Conservation (phyloP, 1,139 yeast genomes). For the Candida buenavistaensis region DNA sequence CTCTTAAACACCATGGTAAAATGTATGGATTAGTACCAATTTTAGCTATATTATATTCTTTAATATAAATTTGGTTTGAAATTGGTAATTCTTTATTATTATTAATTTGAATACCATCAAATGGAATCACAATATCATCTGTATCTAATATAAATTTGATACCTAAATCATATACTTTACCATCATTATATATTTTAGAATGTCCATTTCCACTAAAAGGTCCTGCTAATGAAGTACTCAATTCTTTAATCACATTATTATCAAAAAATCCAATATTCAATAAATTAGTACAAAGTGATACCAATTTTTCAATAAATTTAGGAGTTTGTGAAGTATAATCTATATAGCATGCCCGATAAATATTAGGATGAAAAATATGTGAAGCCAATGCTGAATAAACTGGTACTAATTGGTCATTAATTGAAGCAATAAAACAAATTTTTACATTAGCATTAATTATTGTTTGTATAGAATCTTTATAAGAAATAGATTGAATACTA, state of each 20-base stretch:
- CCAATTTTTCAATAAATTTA: slow-evolving; percentile 44
- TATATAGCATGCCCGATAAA: slow-evolving; percentile 84
- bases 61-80: slow-evolving; percentile 53
- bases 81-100: slow-evolving; percentile 23
- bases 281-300: slow-evolving; percentile 49
- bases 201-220: slow-evolving; percentile 95
- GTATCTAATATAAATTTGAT: slow-evolving; percentile 76
- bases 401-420: slow-evolving; percentile 92
- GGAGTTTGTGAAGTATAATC: slow-evolving; percentile 62
- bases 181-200: slow-evolving; percentile 83
- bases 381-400: slow-evolving; percentile 83
- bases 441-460: slow-evolving; percentile 73
- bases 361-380: slow-evolving; percentile 84
- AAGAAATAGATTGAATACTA: slow-evolving; percentile 69
- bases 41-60: slow-evolving; percentile 60
- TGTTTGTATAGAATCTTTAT: slow-evolving; percentile 64
- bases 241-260: slow-evolving; percentile 76
- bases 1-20: slow-evolving; percentile 91
- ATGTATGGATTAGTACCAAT: slow-evolving; percentile 78
- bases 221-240: slow-evolving; percentile 82
- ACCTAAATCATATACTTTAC: slow-evolving; percentile 81
- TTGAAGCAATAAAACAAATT: slow-evolving; percentile 78
- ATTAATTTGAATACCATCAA: slow-evolving; percentile 19
- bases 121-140: slow-evolving; percentile 52
- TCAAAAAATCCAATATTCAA: slow-evolving; percentile 70